Percentiles rank a stretch among this genome's conserved stretches.
These are phyloP conservation scores for Zymoseptoria pseudotritici DNA, from an alignment of 2,329 filamentous ascomycete genomes.

Conservation along the genomic window DNA sequence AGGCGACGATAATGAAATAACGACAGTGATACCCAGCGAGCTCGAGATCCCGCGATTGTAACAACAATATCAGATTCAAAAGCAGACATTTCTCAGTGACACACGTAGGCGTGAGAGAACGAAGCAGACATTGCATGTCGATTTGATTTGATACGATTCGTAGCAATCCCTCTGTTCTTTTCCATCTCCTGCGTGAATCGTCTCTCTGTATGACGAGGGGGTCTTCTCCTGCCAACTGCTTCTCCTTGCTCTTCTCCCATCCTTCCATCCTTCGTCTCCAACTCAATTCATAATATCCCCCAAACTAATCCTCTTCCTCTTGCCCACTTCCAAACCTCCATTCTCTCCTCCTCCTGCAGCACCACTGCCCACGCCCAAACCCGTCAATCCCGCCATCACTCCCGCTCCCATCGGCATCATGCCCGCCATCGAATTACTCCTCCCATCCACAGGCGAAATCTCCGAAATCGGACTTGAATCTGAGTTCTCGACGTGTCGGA, in stretches of 20 bases:
- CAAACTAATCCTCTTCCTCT: background rate
- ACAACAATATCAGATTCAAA: too few species aligned
- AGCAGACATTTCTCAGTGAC: too few species aligned
- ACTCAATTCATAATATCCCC: background rate
- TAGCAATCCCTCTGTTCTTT: background rate
- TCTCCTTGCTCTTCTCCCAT: too few species aligned
- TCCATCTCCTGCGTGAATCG: background rate
- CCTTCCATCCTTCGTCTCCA: background rate
- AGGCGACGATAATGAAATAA: too few species aligned
- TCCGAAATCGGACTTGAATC: slow-evolving; percentile 15
- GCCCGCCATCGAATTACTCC: slow-evolving; percentile 12
- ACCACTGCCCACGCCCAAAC: background rate
- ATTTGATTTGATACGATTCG: background rate
- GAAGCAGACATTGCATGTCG: too few species aligned
- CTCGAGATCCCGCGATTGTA: too few species aligned
- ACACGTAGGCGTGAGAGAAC: too few species aligned
- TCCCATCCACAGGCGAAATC: slow-evolving; percentile 17
- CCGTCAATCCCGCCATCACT: background rate
- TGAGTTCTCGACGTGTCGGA: slow-evolving; percentile 21
- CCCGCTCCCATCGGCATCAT: background rate
- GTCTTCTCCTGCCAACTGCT: background rate
- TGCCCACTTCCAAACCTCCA: background rate
- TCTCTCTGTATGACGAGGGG: background rate
- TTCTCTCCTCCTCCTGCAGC: background rate
- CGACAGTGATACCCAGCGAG: too few species aligned